A percentile compares a stretch with the other conserved stretches of the same genome.
These are phyloP conservation scores for Spinellus fusiger DNA, from an alignment of 192 early-diverging fungal species.

Conservation along the genomic window DNA sequence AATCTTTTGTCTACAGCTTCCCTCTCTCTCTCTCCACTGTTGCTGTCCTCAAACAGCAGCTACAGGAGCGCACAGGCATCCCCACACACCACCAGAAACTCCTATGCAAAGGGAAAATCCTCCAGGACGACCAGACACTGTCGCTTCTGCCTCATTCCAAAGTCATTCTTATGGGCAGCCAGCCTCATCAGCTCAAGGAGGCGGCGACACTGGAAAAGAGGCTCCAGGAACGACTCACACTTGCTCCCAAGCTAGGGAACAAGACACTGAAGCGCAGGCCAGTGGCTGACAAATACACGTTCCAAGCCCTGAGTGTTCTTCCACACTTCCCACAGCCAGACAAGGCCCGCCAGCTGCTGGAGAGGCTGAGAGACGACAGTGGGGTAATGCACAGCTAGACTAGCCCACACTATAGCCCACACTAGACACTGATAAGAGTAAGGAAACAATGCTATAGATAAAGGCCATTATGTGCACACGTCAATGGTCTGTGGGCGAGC, in stretches of 20 bases:
- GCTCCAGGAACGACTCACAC: conserved; percentile 1
- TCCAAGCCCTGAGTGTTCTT: conserved; percentile 51
- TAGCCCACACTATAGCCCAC: conserved; percentile 23
- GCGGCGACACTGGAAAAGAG: conserved; percentile 27
- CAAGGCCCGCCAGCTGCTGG: conserved; percentile 52
- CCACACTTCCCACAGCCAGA: conserved; percentile 46
- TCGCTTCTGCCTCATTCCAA: conserved; percentile 29
- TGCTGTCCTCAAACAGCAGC: conserved; percentile 30
- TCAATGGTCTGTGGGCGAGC: conserved; percentile 58
- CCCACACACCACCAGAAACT: conserved; percentile 44
- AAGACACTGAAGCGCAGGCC: neutral
- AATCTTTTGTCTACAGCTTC: conserved; percentile 28
- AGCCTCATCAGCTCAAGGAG: conserved; percentile 25
- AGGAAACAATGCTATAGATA: too few species aligned
- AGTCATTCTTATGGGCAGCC: conserved; percentile 51
- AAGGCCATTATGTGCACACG: conserved; percentile 48
- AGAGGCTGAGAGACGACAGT: conserved; percentile 59
- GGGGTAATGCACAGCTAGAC: conserved; percentile 30
- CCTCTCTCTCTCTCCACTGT: conserved; percentile 28
- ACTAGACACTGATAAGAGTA: neutral
- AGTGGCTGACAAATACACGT: conserved; percentile 43
- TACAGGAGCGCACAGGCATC: conserved; percentile 31
- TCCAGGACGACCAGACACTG: conserved; percentile 20
- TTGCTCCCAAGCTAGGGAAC: neutral
- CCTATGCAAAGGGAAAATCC: conserved; percentile 41